Percentiles rank a stretch among this genome's conserved stretches.
Evolutionary conservation across 495 filamentous ascomycete species (phyloP).

Genomic region (Penicillium samsonianum): DNA sequence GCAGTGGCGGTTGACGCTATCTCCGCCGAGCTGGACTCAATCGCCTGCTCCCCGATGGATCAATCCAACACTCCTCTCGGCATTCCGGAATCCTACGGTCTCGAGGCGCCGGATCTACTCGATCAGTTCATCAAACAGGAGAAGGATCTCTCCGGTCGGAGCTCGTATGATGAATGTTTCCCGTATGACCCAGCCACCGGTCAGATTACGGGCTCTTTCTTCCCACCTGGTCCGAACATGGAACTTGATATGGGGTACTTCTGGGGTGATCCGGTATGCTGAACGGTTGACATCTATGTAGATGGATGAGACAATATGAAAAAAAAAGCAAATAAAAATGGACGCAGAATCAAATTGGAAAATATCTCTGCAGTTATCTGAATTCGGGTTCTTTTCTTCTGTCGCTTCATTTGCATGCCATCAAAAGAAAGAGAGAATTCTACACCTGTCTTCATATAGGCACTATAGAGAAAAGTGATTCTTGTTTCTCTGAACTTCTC

Average conservation of each 20-base stretch:
- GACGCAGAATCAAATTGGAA: conserved; percentile 10
- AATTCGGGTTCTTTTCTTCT: conserved; percentile 10
- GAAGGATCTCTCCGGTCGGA: conserved; percentile 20
- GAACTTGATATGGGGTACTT: conserved; percentile 39
- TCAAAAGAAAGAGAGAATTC: conserved; percentile 9
- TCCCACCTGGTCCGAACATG: conserved; percentile 35
- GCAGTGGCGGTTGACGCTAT: conserved; percentile 21
- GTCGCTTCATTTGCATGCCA: conserved; percentile 13
- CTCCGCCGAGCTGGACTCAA: conserved; percentile 29
- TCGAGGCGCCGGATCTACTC: conserved; percentile 31
- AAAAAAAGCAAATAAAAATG: conserved; percentile 1
- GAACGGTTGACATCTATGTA: not conserved
- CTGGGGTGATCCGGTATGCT: conserved; percentile 38
- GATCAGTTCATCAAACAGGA: conserved; percentile 29
- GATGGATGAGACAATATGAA: not conserved
- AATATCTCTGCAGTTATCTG: conserved; percentile 4
- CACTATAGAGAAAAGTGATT: conserved; percentile 12
- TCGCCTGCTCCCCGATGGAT: conserved; percentile 33
- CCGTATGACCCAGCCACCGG: conserved; percentile 45
- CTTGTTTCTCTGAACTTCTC: conserved; percentile 2
- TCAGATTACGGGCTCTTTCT: conserved; percentile 46
- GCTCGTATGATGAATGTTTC: conserved; percentile 37
- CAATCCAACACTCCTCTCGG: conserved; percentile 22
- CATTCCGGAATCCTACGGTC: conserved; percentile 18
- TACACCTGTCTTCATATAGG: conserved; percentile 5